A percentile compares a stretch with the other conserved stretches of the same genome.
These are phyloP conservation scores for Emmonsiellopsis sp. DNA, from an alignment of 2,329 filamentous ascomycete genomes.

Conservation along the genomic window DNA sequence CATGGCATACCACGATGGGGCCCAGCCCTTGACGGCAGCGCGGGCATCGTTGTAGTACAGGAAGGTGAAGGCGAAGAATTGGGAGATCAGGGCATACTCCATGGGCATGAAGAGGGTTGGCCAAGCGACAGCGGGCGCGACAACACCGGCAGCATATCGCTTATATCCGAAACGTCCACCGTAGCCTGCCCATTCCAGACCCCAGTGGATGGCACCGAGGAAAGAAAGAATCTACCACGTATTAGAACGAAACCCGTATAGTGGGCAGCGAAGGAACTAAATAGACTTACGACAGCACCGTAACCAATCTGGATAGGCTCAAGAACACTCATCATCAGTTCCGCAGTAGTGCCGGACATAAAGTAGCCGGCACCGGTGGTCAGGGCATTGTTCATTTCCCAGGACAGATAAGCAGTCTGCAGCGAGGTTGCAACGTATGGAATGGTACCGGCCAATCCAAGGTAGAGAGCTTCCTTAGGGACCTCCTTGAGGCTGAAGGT, in stretches of 20 bases:
- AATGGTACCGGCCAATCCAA: constrained; percentile 69
- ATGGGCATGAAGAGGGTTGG: constrained; percentile 76
- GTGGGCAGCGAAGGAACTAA: neutral
- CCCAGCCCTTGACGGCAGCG: constrained; percentile 65
- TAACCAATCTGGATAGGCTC: constrained; percentile 88
- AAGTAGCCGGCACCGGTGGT: constrained; percentile 53
- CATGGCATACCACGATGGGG: constrained; percentile 73
- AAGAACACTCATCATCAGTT: constrained; percentile 61
- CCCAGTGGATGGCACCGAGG: constrained; percentile 89
- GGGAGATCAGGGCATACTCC: constrained; percentile 74
- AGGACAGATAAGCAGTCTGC: constrained; percentile 72
- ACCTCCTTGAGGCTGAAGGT: constrained; percentile 58
- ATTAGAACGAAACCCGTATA: neutral
- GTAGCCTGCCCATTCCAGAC: constrained; percentile 71
- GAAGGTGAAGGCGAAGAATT: constrained; percentile 76
- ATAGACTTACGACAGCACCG: constrained; percentile 59
- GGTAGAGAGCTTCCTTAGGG: constrained; percentile 57
- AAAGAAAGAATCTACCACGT: constrained; percentile 70
- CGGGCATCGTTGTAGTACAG: constrained; percentile 78
- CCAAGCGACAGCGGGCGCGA: constrained; percentile 76
- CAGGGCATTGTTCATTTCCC: constrained; percentile 65
- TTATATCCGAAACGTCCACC: constrained; percentile 60
- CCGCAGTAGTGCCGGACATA: constrained; percentile 62
- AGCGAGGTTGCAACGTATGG: constrained; percentile 80
- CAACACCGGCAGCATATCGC: constrained; percentile 74